Base-by-base conservation (phyloP, 306 rosid species). In the Cicer chorassanicum region DNA sequence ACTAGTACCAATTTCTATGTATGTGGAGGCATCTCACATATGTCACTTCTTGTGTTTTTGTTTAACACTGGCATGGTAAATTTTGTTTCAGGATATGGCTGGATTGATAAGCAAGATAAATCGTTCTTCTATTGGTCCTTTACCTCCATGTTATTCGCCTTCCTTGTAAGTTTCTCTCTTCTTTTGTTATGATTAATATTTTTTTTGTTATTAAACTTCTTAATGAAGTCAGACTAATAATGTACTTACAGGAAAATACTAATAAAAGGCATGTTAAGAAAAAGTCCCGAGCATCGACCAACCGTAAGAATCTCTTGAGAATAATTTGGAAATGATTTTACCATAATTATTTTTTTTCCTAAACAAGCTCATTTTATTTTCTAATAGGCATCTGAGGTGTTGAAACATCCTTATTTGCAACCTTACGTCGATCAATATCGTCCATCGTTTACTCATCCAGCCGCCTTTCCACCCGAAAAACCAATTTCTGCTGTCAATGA, bases 81-180 rank as follows among this genome's bases (percentile, higher is more conserved):
- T 57, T 67, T 36, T 67, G 55, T 82, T 86, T 87, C 92, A 95
- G 99, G 99, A 95, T 81, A 95, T 95, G 99, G 99, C 98, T 6
- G 99, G 99, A 67, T 83, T 95, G 80, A 92, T 95, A 82, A 95
- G 97, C 93, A 95, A 93, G 92, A 86, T 93, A 45, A 93, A 93
- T 54, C 98, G 98, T 76, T 93, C 98, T 74, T 91, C 97, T 42
- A 89, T 93, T 45, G 98, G 97, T 46, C 97, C 98, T 66, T 78
- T 95, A 84, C 99, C 99, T 72, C 74, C 99, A 41, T 90, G 96
- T 82, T 95, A 95, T 82, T 89, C 99, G 39, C 96, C 99, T 13
- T 89, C 92, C 73, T 83, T 95, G 99, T 95, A 85, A 87, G 98
- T 74, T 76, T 72, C 54, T 34, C 55, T 77, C 15, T 74, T 41